These are phyloP conservation scores for Microcyclospora pomicola DNA, from an alignment of 2,329 filamentous ascomycete genomes.

Conservation along the genomic window DNA sequence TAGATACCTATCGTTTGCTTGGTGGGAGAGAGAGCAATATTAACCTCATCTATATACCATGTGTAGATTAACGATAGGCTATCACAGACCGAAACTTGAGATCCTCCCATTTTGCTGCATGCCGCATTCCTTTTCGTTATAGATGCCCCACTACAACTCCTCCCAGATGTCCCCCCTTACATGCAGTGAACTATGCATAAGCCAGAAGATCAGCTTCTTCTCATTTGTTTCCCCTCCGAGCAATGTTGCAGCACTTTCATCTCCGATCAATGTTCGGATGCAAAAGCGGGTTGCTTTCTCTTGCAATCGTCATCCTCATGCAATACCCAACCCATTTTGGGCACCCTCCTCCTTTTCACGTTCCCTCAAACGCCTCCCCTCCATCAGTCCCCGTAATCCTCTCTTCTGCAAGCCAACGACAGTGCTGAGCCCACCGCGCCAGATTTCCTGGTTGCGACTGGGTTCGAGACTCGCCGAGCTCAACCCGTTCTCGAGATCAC, in stretches of 20 bases:
- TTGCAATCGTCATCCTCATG: conserved; percentile 6
- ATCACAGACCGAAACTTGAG: no score
- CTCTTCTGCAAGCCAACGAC: conserved; percentile 94
- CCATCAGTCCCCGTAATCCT: conserved; percentile 84
- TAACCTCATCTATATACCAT: no score
- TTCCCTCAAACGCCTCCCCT: conserved; percentile 74
- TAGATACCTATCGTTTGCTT: no score
- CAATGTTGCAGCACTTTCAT: no score
- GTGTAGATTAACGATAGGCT: no score
- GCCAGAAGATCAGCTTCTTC: no score
- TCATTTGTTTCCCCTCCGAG: no score
- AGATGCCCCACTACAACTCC: background rate
- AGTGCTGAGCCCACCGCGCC: conserved; percentile 68
- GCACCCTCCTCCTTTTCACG: conserved; percentile 29
- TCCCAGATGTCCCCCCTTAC: background rate
- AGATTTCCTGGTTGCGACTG: conserved; percentile 48
- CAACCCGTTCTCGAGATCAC: conserved; percentile 18
- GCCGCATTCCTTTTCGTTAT: no score
- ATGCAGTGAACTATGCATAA: no score
- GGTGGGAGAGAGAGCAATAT: no score
- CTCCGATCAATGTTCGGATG: no score
- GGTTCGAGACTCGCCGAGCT: conserved; percentile 24
- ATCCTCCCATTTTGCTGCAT: no score
- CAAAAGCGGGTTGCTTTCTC: background rate
- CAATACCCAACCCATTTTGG: conserved; percentile 25